A percentile compares a stretch with the other conserved stretches of the same genome.
These are phyloP conservation scores for Plasmodium berghei DNA, from an alignment of 169 alveolate genomes.

Conservation along the genomic window DNA sequence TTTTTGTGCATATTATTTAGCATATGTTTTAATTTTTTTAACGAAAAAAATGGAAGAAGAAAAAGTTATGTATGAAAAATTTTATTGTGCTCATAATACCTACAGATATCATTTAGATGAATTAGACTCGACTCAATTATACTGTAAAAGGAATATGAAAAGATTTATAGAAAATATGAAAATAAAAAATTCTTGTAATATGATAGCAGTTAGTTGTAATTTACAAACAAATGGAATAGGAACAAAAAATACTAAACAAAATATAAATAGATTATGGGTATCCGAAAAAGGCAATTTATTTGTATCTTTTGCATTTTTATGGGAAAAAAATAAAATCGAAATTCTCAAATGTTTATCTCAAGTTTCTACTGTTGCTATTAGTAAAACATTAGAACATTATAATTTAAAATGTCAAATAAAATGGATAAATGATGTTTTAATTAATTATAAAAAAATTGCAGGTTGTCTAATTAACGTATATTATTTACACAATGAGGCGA, in stretches of 20 bases:
- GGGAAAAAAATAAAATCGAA: constrained; percentile 22
- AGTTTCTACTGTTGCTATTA: constrained; percentile 32
- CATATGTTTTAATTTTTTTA: too few relatives aligned
- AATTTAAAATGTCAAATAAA: constrained; percentile 30
- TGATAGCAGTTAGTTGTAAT: constrained; percentile 4
- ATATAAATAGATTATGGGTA: constrained; percentile 12
- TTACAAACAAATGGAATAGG: background rate
- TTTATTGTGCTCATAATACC: too few relatives aligned
- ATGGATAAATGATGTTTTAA: constrained; percentile 39
- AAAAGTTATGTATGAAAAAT: too few relatives aligned
- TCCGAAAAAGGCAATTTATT: constrained; percentile 52
- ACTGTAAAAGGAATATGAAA: constrained; percentile 23
- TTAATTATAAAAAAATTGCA: constrained; percentile 34
- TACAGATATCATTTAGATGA: background rate
- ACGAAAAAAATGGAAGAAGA: too few relatives aligned
- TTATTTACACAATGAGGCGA: background rate
- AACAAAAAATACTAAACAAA: background rate
- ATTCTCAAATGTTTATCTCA: constrained; percentile 13
- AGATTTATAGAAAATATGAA: constrained; percentile 8
- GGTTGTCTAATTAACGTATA: constrained; percentile 39
- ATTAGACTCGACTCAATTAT: constrained; percentile 19
- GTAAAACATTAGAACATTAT: constrained; percentile 47
- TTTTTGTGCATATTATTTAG: too few relatives aligned
- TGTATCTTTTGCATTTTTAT: constrained; percentile 49
- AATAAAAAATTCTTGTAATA: constrained; percentile 13